Conservation (phyloP, 2,329 filamentous ascomycete genomes). For the Teratosphaeria gauchensis region DNA sequence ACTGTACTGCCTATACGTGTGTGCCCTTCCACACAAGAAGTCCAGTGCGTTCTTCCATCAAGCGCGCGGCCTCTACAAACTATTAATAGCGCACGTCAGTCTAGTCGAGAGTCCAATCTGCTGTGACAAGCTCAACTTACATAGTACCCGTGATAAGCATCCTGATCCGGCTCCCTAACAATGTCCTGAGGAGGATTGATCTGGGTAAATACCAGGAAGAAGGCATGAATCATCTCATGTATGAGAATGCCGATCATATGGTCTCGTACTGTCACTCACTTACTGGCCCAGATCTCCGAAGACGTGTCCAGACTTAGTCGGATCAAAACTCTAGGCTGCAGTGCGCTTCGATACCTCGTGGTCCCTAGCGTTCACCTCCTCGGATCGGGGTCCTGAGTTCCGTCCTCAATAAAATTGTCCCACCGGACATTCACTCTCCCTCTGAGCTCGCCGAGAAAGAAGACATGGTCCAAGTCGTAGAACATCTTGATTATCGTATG, state of each 20-base stretch:
- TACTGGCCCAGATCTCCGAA: not conserved
- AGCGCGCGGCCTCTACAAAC: not conserved
- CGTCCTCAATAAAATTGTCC: not conserved
- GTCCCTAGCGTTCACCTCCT: not conserved
- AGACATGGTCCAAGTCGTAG: conserved; percentile 6
- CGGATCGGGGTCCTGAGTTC: not conserved
- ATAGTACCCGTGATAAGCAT: not conserved
- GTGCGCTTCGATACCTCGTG: not conserved
- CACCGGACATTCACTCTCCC: conserved; percentile 6
- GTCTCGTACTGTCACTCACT: not conserved
- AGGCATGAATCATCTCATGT: not conserved
- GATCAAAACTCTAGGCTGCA: not conserved
- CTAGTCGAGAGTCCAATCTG: too few relatives aligned
- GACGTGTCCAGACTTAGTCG: not conserved
- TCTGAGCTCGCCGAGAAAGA: conserved; percentile 7
- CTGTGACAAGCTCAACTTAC: not conserved
- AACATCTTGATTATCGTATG: conserved; percentile 7
- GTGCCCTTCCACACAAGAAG: not conserved
- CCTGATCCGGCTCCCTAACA: not conserved
- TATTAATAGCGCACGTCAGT: not conserved
- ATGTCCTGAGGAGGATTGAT: not conserved
- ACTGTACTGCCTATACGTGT: not conserved
- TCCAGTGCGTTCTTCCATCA: not conserved
- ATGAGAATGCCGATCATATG: not conserved
- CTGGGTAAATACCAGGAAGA: not conserved